A percentile compares a stretch with the other conserved stretches of the same genome.
Conservation (phyloP, 495 filamentous ascomycete species). For the Talaromyces wortmannii region DNA sequence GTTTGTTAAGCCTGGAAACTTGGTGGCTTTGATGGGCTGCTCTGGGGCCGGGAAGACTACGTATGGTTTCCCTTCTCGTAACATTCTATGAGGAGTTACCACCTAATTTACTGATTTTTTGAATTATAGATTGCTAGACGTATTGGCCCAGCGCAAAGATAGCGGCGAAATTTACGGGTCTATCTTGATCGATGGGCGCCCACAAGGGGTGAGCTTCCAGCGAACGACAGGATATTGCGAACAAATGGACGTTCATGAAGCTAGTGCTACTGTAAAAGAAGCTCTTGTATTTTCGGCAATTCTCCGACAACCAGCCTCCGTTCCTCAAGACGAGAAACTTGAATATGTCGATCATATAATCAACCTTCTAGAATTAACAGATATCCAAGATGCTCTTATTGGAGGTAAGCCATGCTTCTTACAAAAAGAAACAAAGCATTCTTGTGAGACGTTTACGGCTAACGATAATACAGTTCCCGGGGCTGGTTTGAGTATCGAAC, state of each 20-base stretch:
- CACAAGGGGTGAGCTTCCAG: conserved; percentile 39
- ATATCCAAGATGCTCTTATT: conserved; percentile 55
- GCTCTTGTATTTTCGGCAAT: conserved; percentile 43
- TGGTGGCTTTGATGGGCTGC: conserved; percentile 59
- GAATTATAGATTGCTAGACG: conserved; percentile 42
- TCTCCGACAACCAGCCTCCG: conserved; percentile 31
- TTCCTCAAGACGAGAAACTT: conserved; percentile 36
- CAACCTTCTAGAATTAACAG: conserved; percentile 36
- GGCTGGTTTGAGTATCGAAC: conserved; percentile 74
- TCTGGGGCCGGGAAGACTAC: conserved; percentile 64
- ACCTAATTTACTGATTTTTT: no score
- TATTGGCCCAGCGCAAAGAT: conserved; percentile 40
- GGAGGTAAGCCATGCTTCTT: conserved; percentile 34
- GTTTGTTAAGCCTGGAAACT: conserved; percentile 59
- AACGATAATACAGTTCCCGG: conserved; percentile 37
- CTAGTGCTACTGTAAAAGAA: conserved; percentile 36
- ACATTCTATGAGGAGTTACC: conserved; percentile 27
- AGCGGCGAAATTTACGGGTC: conserved; percentile 40
- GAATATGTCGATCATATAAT: conserved; percentile 46
- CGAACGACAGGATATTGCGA: conserved; percentile 75
- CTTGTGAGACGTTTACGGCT: neutral
- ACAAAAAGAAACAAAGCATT: neutral
- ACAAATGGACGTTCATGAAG: conserved; percentile 74
- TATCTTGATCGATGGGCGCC: conserved; percentile 39
- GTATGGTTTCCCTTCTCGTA: conserved; percentile 50